Evolutionary conservation across 345 rosid genomes (phyloP).

Genomic region (Ailanthus altissimus): DNA sequence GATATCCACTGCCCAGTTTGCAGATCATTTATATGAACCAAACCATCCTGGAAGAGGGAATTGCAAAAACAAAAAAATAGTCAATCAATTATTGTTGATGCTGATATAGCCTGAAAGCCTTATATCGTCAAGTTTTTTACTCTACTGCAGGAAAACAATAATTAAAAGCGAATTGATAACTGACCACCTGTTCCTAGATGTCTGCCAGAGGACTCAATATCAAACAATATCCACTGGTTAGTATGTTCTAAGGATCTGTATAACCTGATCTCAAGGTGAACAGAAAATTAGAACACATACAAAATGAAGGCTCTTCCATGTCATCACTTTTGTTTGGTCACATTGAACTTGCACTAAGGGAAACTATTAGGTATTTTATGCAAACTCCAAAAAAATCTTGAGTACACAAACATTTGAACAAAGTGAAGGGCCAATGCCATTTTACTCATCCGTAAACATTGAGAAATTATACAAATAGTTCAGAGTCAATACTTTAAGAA

Average conservation of each 20-base stretch:
- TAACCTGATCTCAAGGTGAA: constrained; percentile 44
- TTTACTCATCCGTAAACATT: neutral
- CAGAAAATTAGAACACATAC: neutral
- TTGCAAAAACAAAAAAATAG: neutral
- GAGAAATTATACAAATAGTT: neutral
- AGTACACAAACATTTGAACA: neutral
- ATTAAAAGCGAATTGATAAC: constrained; percentile 41
- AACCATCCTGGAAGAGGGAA: constrained; percentile 67
- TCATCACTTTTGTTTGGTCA: neutral
- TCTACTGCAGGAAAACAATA: neutral
- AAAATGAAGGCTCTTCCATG: neutral
- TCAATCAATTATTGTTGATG: constrained; percentile 2
- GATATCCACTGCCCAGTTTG: constrained; percentile 88
- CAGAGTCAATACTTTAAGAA: neutral
- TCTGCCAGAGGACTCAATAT: constrained; percentile 74
- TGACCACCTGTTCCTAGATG: constrained; percentile 95
- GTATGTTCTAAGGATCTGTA: constrained; percentile 83
- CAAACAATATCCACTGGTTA: constrained; percentile 90
- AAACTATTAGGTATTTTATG: constrained; percentile 4
- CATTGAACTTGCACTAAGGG: neutral
- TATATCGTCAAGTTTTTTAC: neutral
- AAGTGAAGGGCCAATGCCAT: neutral
- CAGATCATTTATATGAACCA: constrained; percentile 88
- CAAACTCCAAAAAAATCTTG: constrained; percentile 10
- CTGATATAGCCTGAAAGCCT: neutral